Evolutionary conservation across 2,329 filamentous ascomycete species (phyloP).

Genomic region (Ceratocystis destructans): DNA sequence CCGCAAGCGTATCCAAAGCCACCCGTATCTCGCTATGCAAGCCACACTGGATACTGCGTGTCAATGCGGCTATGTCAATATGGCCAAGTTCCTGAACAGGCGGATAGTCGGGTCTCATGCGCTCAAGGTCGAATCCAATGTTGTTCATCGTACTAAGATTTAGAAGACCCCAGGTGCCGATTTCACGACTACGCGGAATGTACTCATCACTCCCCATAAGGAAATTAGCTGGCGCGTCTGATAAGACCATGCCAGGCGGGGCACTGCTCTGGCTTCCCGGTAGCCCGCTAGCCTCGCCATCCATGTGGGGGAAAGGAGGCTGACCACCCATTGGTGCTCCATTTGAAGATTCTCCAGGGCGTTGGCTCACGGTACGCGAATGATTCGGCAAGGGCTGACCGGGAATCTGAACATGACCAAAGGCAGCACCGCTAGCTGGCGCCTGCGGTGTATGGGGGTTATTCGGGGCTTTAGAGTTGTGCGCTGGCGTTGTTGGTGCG

Average conservation of each 20-base stretch:
- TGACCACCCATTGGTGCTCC: not conserved
- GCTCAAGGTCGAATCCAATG: conserved; percentile 52
- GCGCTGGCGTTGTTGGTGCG: not conserved
- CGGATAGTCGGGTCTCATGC: conserved; percentile 61
- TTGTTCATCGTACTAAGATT: conserved; percentile 50
- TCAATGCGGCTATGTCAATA: conserved; percentile 81
- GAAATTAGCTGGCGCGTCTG: conserved; percentile 16
- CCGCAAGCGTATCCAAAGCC: conserved; percentile 70
- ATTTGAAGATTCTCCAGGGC: not conserved
- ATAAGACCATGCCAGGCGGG: conserved; percentile 24
- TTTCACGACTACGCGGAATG: conserved; percentile 39
- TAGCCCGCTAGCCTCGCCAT: not conserved
- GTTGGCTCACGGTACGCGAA: conserved; percentile 1
- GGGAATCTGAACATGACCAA: conserved; percentile 17
- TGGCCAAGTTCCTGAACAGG: conserved; percentile 64
- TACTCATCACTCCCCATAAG: conserved; percentile 32
- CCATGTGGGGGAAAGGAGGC: not conserved
- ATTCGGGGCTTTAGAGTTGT: not conserved
- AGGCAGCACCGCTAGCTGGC: conserved; percentile 21
- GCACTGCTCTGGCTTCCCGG: conserved; percentile 23
- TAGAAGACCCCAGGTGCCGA: conserved; percentile 57
- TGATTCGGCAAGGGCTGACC: conserved; percentile 30
- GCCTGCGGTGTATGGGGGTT: conserved; percentile 23
- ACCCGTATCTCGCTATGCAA: conserved; percentile 81
- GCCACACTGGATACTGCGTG: conserved; percentile 76